A percentile compares a stretch with the other conserved stretches of the same genome.
phyloP scores from a whole-genome alignment of 305 asterid species.

The Solanum hybrid region DNA sequence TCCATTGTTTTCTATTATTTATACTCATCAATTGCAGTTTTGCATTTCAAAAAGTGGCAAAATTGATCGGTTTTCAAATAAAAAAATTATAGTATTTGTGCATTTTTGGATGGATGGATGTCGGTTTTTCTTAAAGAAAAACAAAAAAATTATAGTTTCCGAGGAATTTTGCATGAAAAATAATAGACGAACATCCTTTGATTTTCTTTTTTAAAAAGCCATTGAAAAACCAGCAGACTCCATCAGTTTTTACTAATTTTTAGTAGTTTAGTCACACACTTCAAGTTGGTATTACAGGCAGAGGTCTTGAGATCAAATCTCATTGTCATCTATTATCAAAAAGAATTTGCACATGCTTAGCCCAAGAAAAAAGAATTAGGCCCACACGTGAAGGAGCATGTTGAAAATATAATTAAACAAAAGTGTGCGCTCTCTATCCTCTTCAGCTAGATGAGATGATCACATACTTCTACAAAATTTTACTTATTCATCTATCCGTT shows the following conservation, averaged over 20 bases:
- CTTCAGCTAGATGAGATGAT: not conserved
- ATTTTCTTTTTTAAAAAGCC: not conserved
- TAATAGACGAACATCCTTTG: not conserved
- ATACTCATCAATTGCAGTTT: not conserved
- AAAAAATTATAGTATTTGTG: not conserved
- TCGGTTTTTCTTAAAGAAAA: not conserved
- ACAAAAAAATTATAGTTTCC: not conserved
- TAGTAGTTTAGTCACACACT: not conserved
- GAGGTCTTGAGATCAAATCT: not conserved
- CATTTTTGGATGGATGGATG: not conserved
- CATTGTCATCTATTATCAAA: not conserved
- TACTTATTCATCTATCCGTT: not conserved
- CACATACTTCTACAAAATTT: not conserved
- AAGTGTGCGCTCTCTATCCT: not conserved
- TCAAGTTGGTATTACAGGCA: not conserved
- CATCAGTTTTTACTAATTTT: not conserved
- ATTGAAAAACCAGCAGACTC: not conserved
- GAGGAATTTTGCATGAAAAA: not conserved
- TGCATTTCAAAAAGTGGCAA: not conserved
- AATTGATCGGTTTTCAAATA: not conserved
- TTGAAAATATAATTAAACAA: not conserved
- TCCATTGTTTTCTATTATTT: not conserved
- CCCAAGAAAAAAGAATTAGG: not conserved
- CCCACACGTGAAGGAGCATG: not conserved
- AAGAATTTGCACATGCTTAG: not conserved